A percentile compares a stretch with the other conserved stretches of the same genome.
These are phyloP conservation scores for Blastocystis sp. DNA, from an alignment of 352 stramenopile species.

Conservation along the genomic window DNA sequence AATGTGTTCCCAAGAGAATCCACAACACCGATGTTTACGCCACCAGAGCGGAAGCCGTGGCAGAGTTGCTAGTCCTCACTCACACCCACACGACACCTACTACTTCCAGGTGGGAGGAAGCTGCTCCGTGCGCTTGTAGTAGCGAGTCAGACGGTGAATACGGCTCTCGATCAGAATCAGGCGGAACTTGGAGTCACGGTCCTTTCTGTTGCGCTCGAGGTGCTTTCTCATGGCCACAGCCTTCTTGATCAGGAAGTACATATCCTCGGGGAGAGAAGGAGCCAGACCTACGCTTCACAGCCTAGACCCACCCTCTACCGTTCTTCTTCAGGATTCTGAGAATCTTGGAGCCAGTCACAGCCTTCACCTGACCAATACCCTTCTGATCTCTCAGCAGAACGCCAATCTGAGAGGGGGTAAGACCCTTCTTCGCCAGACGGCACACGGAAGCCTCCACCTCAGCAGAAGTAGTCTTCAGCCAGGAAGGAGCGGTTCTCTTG, in stretches of 20 bases:
- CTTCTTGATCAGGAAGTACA: no score
- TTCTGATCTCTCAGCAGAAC: conserved; percentile 97
- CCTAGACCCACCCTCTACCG: conserved; percentile 82
- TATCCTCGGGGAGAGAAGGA: no score
- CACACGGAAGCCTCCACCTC: no score
- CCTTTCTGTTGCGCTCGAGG: conserved; percentile 96
- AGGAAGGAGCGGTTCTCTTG: no score
- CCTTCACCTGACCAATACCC: conserved; percentile 74
- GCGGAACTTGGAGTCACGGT: conserved; percentile 87
- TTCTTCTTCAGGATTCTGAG: conserved; percentile 99
- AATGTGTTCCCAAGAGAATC: conserved; percentile 48
- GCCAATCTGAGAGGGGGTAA: conserved; percentile 94
- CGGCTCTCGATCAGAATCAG: no score
- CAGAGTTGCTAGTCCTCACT: conserved; percentile 74
- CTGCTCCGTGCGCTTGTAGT: no score
- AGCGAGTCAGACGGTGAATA: no score
- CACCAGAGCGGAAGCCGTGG: conserved; percentile 95
- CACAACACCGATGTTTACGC: conserved; percentile 82
- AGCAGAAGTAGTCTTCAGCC: no score
- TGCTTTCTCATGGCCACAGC: conserved; percentile 71
- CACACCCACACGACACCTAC: conserved; percentile 78
- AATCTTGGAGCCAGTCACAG: conserved; percentile 97
- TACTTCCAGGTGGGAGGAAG: no score
- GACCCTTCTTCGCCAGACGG: conserved; percentile 83
- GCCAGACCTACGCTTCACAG: conserved; percentile 91